Evolutionary conservation across 345 rosid species (phyloP).

Genomic region (Hibiscus tridactylites): DNA sequence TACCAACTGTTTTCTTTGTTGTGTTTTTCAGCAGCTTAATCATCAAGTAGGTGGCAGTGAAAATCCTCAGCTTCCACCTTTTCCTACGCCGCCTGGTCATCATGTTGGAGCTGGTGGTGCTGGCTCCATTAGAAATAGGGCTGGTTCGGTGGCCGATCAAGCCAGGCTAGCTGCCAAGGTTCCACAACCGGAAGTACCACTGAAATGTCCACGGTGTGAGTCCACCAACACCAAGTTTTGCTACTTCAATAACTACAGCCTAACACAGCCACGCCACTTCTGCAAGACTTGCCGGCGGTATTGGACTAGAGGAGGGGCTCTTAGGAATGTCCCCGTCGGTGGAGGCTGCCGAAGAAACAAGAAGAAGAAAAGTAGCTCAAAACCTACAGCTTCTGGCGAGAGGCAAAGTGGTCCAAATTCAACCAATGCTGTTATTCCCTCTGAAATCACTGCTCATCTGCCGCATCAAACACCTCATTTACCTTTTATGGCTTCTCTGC

Average conservation of each 20-base stretch:
- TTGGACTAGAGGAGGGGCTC: constrained; percentile 78
- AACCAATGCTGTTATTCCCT: constrained; percentile 21
- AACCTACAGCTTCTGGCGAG: constrained; percentile 25
- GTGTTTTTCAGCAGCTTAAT: constrained; percentile 33
- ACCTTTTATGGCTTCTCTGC: constrained; percentile 46
- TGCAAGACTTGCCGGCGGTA: constrained; percentile 78
- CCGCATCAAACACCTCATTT: constrained; percentile 31
- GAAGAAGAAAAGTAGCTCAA: constrained; percentile 44
- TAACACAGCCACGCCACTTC: constrained; percentile 77
- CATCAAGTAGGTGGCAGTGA: constrained; percentile 26
- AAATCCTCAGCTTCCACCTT: constrained; percentile 38
- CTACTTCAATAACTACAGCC: constrained; percentile 75
- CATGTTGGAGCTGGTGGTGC: constrained; percentile 25
- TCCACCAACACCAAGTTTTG: constrained; percentile 78
- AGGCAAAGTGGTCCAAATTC: constrained; percentile 30
- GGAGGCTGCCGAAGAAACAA: constrained; percentile 70
- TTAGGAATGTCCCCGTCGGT: constrained; percentile 71
- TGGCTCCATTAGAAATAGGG: too few species aligned
- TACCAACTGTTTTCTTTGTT: constrained; percentile 24
- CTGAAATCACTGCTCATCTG: constrained; percentile 30
- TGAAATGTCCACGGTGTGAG: constrained; percentile 72
- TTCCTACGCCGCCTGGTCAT: constrained; percentile 18
- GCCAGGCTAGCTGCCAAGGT: constrained; percentile 47
- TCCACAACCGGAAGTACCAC: constrained; percentile 47
- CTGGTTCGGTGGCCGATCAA: constrained; percentile 61